Evolutionary conservation across 2,329 filamentous ascomycete species (phyloP), one percentile per base, ranked within the genome.

Genomic region (Taxawa tesnikishii): DNA sequence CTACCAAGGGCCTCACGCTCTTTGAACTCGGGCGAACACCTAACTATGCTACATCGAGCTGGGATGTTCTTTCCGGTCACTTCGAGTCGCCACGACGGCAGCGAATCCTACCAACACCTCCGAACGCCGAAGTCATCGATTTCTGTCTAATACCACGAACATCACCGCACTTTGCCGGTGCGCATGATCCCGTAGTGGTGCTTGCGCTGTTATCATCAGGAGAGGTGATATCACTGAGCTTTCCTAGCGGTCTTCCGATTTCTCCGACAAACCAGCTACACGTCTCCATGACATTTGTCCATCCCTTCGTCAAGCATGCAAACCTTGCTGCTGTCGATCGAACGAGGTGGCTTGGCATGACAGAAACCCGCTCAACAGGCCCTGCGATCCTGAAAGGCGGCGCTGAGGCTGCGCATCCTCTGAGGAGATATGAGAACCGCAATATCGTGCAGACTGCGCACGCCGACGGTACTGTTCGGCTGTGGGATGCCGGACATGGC

Each of bases 241-340:
- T 96, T 50, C 90, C 90, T 0, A 90, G 79, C 29, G 90, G 90
- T 16, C 82, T 87, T 54, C 80, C 84, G 1, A 92, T 96, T 34
- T 82, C 78, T 16, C 85, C 90, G 2, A 94, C 87, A 4, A 94
- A 94, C 47, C 83, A 94, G 56, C 68, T 98, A 5, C 88, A 93
- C 48, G 73, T 87, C 0, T 94, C 82, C 3, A 60, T 94, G 28
- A 81, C 81, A 1, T 82, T 94, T 40, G 79, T 94, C 5, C 85
- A 94, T 49, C 90, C 90, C 0, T 96, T 93, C 50, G 74, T 90
- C 36, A 80, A 74, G 33, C 75, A 76, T 31, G 65, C 82, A 31
- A 69, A 73, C 11, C 65, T 92, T n/a, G 70, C 83, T 7, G 70
- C 73, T 9, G 65, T 96, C 8, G 78, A 84, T 29, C 74, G 90